phyloP scores from a whole-genome alignment of 176 grass and related monocot species.

The Stipa capillata region DNA sequence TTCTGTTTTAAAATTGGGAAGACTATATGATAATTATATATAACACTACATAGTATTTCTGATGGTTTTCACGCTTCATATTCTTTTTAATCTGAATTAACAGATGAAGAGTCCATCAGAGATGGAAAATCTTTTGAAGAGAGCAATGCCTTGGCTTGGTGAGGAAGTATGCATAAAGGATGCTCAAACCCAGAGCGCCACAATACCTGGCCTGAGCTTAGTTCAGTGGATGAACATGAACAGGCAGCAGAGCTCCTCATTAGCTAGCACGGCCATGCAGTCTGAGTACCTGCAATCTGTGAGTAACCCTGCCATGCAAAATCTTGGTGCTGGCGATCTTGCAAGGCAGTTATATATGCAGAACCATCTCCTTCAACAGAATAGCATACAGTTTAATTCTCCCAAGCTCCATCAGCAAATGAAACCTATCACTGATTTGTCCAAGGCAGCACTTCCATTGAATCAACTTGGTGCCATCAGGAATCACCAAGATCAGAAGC shows the following conservation, averaged over 20 bases:
- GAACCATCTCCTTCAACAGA: conserved; percentile 75
- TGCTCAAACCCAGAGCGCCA: conserved; percentile 62
- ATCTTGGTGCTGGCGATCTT: conserved; percentile 56
- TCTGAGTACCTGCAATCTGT: conserved; percentile 66
- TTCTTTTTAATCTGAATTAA: conserved; percentile 23
- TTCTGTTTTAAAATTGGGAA: background rate
- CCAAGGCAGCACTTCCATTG: conserved; percentile 39
- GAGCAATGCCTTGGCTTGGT: conserved; percentile 97
- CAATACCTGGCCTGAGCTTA: conserved; percentile 83
- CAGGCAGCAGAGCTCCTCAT: conserved; percentile 69
- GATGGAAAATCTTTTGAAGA: conserved; percentile 92
- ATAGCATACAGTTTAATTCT: conserved; percentile 57
- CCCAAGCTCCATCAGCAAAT: conserved; percentile 63
- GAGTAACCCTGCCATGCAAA: conserved; percentile 72
- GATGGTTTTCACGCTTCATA: background rate
- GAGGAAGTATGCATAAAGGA: conserved; percentile 94
- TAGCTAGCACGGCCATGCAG: conserved; percentile 45
- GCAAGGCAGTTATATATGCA: conserved; percentile 78
- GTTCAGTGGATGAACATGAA: conserved; percentile 99
- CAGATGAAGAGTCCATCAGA: conserved; percentile 86
- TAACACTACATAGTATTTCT: background rate
- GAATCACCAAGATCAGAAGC: conserved; percentile 67
- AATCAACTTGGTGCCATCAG: conserved; percentile 43
- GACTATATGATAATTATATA: background rate
- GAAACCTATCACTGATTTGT: conserved; percentile 47